Evolutionary conservation across 257 asterid genomes (phyloP), one percentile per base, ranked within the genome.

Genomic region (Pogostemon cablin): DNA sequence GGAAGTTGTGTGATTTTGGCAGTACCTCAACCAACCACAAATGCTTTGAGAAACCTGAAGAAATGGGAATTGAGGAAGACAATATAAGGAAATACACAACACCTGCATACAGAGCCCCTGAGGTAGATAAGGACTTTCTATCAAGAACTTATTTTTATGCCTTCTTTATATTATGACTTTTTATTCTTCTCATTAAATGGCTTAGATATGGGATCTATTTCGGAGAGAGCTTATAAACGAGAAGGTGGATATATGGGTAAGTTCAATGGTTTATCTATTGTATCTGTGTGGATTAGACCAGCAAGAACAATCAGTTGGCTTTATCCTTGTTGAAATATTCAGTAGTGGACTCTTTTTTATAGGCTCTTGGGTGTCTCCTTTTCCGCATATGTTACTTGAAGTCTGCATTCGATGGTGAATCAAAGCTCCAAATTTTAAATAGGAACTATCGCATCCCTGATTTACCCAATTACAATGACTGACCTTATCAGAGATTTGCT

Each of bases 41-140:
- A 80, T 84, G 96, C 78, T 91, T 95, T 82, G 99, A 91, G 83
- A 95, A 84, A 77, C 95, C 99, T 58, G 99, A 87, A 81, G 99
- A 95, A 78, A 95, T 91, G 99, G 99, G 99, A 66, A 84, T 95
- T 50, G 99, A 95, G 86, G 99, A 95, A 85, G 99, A 95, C 65
- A 95, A 82, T 69, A 95, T 95, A 68, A 81, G 99, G 86, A 95
- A 95, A 77, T 82, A 89, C 82, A 95, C 99, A 11, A 91, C 99
- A 53, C 99, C 99, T 75, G 99, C 98, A 79, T 93, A 93, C 82
- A 86, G 99, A 85, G 85, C 98, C 76, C 99, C 99, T 44, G 99
- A 93, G 99, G 99, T 93, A 86, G 81, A 81, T 74, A 73, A 70
- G 77, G 69, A 66, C 80, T 82, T 79, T 68, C 61, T 71, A 46